These are phyloP conservation scores for Conidiobolus incongruus DNA, from an alignment of 371 early-diverging fungal genomes.

Conservation along the genomic window DNA sequence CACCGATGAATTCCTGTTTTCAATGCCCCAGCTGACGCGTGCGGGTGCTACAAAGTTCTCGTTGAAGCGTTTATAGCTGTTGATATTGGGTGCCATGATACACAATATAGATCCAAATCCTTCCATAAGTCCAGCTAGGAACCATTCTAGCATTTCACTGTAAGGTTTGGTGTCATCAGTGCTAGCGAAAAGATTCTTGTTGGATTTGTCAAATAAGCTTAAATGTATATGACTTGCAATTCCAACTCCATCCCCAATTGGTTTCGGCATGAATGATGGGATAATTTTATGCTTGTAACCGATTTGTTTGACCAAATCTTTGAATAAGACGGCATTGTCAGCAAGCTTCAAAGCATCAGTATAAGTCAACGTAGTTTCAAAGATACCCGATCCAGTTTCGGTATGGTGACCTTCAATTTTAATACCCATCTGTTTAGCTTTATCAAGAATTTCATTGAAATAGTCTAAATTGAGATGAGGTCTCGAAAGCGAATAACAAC, in stretches of 20 bases:
- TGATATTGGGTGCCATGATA: conserved; percentile 56
- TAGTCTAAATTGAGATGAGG: conserved; percentile 43
- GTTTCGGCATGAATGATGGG: conserved; percentile 76
- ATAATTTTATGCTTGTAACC: conserved; percentile 40
- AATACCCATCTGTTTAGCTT: conserved; percentile 28
- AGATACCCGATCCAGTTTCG: conserved; percentile 72
- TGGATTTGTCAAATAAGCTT: conserved; percentile 26
- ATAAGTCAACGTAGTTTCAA: conserved; percentile 55
- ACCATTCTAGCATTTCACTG: conserved; percentile 29
- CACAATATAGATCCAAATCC: conserved; percentile 54
- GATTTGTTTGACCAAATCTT: conserved; percentile 48
- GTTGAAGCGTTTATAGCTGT: conserved; percentile 62
- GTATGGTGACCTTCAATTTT: conserved; percentile 61
- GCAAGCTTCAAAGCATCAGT: conserved; percentile 30
- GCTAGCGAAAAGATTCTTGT: conserved; percentile 19
- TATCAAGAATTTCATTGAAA: conserved; percentile 45
- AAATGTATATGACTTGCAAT: conserved; percentile 71
- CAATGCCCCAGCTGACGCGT: conserved; percentile 54
- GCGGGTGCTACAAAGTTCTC: conserved; percentile 74
- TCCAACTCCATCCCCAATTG: conserved; percentile 41
- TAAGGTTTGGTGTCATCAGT: conserved; percentile 9
- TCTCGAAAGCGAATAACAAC: conserved; percentile 54
- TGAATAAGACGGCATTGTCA: conserved; percentile 59
- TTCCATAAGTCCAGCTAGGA: conserved; percentile 48
- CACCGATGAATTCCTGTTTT: conserved; percentile 49